Conservation (phyloP, 805 yeast genomes). For the Lipomyces kockii region DNA sequence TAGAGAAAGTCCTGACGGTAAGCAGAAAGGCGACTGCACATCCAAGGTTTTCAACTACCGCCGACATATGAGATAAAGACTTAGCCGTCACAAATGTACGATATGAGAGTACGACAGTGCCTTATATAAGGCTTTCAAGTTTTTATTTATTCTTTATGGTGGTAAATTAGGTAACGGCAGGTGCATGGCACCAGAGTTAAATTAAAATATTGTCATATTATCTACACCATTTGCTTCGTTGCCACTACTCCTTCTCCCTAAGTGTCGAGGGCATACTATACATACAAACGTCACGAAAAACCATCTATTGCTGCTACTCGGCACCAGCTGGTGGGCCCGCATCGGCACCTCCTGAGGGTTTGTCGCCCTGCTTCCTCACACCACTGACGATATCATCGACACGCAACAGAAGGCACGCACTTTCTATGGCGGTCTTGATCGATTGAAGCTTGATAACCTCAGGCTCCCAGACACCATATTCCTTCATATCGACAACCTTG, state of each 20-base stretch:
- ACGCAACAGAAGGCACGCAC: conserved; percentile 90
- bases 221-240: not conserved
- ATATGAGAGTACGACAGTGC: no score
- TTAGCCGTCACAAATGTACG: no score
- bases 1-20: no score
- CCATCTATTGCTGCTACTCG: not conserved
- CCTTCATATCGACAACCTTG: conserved; percentile 91
- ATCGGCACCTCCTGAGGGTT: conserved; percentile 6
- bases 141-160: not conserved
- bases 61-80: no score
- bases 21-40: no score
- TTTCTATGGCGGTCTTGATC: conserved; percentile 96
- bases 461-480: conserved; percentile 98
- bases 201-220: not conserved
- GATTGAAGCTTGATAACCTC: conserved; percentile 97
- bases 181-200: not conserved
- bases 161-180: no score
- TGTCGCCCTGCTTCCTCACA: conserved; percentile 59
- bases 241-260: not conserved
- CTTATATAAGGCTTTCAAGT: no score
- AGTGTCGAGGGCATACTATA: not conserved
- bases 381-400: conserved; percentile 99
- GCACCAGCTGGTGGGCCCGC: not conserved
- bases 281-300: not conserved
- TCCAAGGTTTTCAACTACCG: no score